Evolutionary conservation across 176 grass and related monocot species (phyloP), one percentile per base, ranked within the genome.

Genomic region (Secale cereale): DNA sequence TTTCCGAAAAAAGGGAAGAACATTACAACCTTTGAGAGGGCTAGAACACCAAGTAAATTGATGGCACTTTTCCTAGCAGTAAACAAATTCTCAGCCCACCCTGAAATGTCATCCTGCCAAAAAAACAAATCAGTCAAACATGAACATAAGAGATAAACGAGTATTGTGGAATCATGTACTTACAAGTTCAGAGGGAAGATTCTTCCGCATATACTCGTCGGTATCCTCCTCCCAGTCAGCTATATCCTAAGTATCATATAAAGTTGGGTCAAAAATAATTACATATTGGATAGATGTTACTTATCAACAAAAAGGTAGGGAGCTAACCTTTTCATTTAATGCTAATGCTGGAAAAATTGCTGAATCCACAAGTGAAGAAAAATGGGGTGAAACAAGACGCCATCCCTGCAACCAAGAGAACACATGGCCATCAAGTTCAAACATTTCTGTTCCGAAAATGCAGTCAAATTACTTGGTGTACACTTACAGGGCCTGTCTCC

Each of bases 31-130:
- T 93, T 97, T 63, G 95, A 94, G 72, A 92, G 82, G 26, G 95
- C 88, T 86, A 97, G 90, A 83, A 93, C 88, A 81, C 95, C 90
- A 86, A 97, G 92, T 78, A 94, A 83, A 94, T 94, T 97, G 74
- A 94, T 97, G 52, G 95, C 95, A 82, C 92, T 97, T 91, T 94
- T 97, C 79, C 92, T 94, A 35, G 92, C 88, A 59, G 92, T 94
- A 87, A 97, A 97, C 80, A 97, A 87, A 91, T 94, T 92, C 82
- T 92, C 95, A 76, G 86, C 80, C 95, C 90, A 97, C 82, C 95
- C 95, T 79, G 92, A 91, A 91, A 94, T 87, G 76, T 93, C 95
- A 74, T 97, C 95, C 95, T 97, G 88, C 62, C 65, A 74, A 68
- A 14, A 88, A 72, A 84, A 45, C n/a, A 59, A n/a, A 74, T 88